Evolutionary conservation across 1,284 basidiomycete species (phyloP).

Genomic region (Pyrrhoderma lamaoense): DNA sequence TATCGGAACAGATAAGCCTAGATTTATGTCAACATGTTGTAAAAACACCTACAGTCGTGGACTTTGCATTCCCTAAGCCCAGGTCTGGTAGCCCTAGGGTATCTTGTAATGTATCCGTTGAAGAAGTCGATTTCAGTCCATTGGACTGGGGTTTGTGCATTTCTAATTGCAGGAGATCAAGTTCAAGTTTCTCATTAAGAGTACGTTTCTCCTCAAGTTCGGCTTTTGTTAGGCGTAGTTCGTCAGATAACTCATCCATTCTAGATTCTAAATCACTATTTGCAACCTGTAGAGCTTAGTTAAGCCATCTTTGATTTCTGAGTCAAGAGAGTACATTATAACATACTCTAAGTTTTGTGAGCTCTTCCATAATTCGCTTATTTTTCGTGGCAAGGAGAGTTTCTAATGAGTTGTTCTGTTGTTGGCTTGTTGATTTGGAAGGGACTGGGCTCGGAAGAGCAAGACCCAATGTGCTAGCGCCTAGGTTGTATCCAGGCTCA

Average conservation of each 20-base stretch:
- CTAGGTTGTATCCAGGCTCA: constrained; percentile 26
- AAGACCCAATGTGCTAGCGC: constrained; percentile 38
- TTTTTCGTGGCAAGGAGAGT: constrained; percentile 90
- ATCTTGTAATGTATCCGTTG: constrained; percentile 23
- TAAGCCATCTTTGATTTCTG: constrained; percentile 6
- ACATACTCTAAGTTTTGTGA: constrained; percentile 82
- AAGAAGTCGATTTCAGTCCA: constrained; percentile 21
- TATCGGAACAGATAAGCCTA: not conserved
- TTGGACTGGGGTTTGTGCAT: constrained; percentile 36
- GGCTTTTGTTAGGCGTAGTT: constrained; percentile 48
- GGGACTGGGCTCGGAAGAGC: constrained; percentile 84
- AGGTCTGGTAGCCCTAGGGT: constrained; percentile 61
- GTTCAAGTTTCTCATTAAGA: constrained; percentile 88
- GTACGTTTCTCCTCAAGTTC: constrained; percentile 73
- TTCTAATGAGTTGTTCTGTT: constrained; percentile 78
- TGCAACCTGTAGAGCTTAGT: constrained; percentile 51
- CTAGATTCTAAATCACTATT: constrained; percentile 73
- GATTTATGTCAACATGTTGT: not conserved
- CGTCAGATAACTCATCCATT: constrained; percentile 50
- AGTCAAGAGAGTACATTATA: not conserved
- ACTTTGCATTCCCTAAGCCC: constrained; percentile 55
- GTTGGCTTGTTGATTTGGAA: constrained; percentile 58
- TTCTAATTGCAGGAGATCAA: constrained; percentile 81
- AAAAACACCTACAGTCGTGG: constrained; percentile 27
- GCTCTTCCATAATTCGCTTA: constrained; percentile 87